Percentiles rank a stretch among this genome's conserved stretches.
Evolutionary conservation across 176 grass and related monocot species (phyloP).

Genomic region (Bromus sterilis): DNA sequence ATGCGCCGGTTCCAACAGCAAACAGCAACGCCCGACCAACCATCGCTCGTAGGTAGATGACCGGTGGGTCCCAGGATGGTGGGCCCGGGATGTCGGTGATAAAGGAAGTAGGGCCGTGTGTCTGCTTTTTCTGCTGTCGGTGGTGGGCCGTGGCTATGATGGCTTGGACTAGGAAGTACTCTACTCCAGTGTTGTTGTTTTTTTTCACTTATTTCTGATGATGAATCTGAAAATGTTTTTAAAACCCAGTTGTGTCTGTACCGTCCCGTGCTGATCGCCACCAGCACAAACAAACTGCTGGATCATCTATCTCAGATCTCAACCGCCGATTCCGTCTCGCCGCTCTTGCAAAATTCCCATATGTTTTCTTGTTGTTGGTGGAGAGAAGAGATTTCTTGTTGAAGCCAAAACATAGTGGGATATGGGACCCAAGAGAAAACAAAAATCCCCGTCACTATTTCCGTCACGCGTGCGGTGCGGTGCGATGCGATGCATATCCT

Average conservation of each 20-base stretch:
- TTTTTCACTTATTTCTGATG: background rate
- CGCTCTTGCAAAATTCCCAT: background rate
- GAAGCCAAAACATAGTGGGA: too few relatives aligned
- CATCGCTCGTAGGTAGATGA: background rate
- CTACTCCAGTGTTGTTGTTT: too few relatives aligned
- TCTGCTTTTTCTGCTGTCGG: constrained; percentile 9
- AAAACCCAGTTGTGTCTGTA: background rate
- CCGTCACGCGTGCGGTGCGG: background rate
- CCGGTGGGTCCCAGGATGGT: background rate
- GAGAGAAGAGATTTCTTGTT: too few relatives aligned
- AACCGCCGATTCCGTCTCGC: too few relatives aligned
- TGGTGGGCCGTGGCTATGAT: constrained; percentile 9
- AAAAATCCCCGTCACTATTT: background rate
- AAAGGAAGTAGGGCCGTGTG: background rate
- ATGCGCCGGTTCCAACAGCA: background rate
- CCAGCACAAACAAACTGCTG: background rate
- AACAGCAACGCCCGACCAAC: background rate
- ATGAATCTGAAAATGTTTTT: background rate
- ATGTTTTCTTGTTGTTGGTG: background rate
- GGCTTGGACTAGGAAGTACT: background rate
- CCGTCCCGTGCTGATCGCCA: background rate
- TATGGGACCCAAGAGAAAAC: background rate
- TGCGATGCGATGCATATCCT: background rate
- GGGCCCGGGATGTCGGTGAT: background rate
- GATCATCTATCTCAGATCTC: constrained; percentile 4